Evolutionary conservation across 495 filamentous ascomycete species (phyloP), one percentile per base, ranked within the genome.

Genomic region (Lophium mytilinum): DNA sequence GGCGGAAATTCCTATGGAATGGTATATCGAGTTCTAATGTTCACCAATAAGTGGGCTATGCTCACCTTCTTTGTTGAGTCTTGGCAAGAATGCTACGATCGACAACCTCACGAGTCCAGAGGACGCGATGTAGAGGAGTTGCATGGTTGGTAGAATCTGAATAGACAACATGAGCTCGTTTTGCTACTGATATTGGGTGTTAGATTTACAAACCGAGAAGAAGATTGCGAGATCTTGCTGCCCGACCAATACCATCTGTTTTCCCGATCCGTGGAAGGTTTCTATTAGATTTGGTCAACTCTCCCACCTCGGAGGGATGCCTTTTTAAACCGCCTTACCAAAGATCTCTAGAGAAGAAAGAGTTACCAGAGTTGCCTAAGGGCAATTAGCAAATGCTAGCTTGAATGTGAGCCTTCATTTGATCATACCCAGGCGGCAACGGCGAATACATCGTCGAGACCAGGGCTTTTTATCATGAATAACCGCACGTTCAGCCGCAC

Each of bases 41-140:
- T 30, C 24, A 6, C 24, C 6, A 30, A 6, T 30, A 30, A 30
- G 24, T 3, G 24, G 6, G 24, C 24, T 30, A 3, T 30, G 3
- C 55, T 46, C 50, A 60, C 70, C 58, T n/a, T 72, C 70, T 56
- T 61, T 62, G n/a, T 21, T 47, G 9, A 70, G 53, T 11, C 70
- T 64, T 40, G 66, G 68, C 4, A 72, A 42, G 41, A 68, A 66
- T 4, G 61, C 63, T 14, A 66, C 58, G 47, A 72, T 63, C 0
- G 70, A 60, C 3, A 68, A 50, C 37, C 68, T 60, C 21, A 69
- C 63, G 3, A 69, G 52, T 9, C 66, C 70, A 9, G 64, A 49
- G 1, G 55, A 52, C 53, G 56, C 54, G 39, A 69, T 68, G 52
- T 70, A 71, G 34, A 72, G 8, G 3, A 69, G 55, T 18, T 54